Percentiles rank a stretch among this genome's conserved stretches.
phyloP scores from a whole-genome alignment of 306 rosid species.

The Delonix regia region DNA sequence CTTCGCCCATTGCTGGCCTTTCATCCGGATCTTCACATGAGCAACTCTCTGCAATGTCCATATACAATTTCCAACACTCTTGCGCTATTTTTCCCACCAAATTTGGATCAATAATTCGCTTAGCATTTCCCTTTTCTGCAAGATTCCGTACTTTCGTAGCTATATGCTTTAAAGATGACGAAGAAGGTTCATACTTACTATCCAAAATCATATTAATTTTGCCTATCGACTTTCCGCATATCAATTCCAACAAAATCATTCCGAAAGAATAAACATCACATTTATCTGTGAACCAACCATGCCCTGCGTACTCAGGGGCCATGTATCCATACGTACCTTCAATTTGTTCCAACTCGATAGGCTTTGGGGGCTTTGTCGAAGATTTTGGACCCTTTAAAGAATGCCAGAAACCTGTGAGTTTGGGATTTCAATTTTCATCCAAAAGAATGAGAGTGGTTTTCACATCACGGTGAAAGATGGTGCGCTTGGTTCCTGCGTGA shows the following conservation, averaged over 20 bases:
- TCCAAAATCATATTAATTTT: too few relatives aligned
- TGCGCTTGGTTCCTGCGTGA: neutral
- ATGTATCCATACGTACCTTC: too few relatives aligned
- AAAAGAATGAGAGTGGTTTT: neutral
- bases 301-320: too few relatives aligned
- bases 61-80: neutral
- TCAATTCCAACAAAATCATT: too few relatives aligned
- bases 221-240: too few relatives aligned
- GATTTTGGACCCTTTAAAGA: too few relatives aligned
- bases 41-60: neutral
- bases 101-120: slow-evolving; percentile 28
- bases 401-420: too few relatives aligned
- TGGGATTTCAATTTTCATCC: neutral
- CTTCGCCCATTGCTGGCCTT: neutral
- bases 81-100: slow-evolving; percentile 17
- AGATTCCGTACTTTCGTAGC: neutral
- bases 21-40: neutral
- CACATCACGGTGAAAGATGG: neutral
- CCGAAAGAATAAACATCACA: too few relatives aligned
- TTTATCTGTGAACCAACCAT: too few relatives aligned
- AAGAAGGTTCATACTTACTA: too few relatives aligned
- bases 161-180: neutral
- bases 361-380: too few relatives aligned
- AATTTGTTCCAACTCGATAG: too few relatives aligned
- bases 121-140: neutral